These are phyloP conservation scores for Linderniella brevidens DNA, from an alignment of 257 asterid species.

Conservation along the genomic window DNA sequence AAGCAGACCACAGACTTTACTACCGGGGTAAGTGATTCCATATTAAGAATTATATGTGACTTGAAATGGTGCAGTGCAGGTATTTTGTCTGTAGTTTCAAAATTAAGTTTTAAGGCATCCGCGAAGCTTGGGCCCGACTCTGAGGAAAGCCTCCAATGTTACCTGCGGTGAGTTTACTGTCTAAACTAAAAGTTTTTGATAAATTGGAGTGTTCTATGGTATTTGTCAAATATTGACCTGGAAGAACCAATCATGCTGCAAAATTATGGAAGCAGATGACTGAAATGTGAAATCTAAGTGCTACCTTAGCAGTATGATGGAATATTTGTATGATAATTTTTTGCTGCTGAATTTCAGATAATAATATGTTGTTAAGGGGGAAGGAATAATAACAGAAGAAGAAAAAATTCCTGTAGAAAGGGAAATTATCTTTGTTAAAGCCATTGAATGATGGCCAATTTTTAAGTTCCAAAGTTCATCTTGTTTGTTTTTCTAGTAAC, in stretches of 20 bases:
- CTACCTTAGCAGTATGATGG: too few relatives aligned
- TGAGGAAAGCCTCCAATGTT: constrained; percentile 37
- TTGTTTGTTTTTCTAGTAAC: background rate
- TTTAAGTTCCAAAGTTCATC: background rate
- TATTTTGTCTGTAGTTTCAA: constrained; percentile 33
- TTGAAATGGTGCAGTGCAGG: constrained; percentile 54
- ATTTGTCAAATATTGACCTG: background rate
- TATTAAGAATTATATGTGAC: constrained; percentile 25
- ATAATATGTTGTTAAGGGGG: too few relatives aligned
- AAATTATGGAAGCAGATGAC: background rate
- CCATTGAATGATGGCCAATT: background rate
- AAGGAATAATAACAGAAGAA: too few relatives aligned
- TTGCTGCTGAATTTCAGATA: too few relatives aligned
- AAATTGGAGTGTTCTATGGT: background rate
- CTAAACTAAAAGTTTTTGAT: background rate
- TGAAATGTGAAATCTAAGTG: too few relatives aligned
- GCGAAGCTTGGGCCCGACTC: constrained; percentile 27
- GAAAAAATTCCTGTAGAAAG: too few relatives aligned
- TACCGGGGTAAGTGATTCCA: constrained; percentile 15
- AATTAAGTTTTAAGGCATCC: constrained; percentile 35
- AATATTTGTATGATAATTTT: too few relatives aligned
- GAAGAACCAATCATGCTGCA: constrained; percentile 2
- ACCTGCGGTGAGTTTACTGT: constrained; percentile 29
- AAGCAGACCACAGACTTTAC: constrained; percentile 18
- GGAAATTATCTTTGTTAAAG: background rate